These are phyloP conservation scores for Mediolabrus comicus DNA, from an alignment of 108 stramenopile genomes.

Conservation along the genomic window DNA sequence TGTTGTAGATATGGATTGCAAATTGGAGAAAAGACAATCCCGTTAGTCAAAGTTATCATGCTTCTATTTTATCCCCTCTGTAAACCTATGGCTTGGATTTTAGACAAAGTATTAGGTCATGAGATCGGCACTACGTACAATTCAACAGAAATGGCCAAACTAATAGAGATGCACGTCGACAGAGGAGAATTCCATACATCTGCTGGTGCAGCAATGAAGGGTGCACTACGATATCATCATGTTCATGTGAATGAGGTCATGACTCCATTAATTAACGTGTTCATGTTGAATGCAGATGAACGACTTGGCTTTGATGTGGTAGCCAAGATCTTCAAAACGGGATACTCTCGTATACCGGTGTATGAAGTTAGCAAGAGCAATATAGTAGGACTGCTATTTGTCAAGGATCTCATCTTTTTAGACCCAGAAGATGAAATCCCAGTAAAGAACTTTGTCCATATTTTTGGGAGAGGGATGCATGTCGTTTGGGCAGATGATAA, in stretches of 20 bases:
- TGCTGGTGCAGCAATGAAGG: constrained; percentile 90
- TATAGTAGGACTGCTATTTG: constrained; percentile 93
- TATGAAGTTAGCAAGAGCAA: constrained; percentile 85
- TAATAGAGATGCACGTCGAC: constrained; percentile 91
- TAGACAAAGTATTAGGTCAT: constrained; percentile 81
- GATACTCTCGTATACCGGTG: constrained; percentile 92
- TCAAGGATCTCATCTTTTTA: constrained; percentile 98
- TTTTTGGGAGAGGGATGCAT: constrained; percentile 90
- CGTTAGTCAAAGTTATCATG: constrained; percentile 87
- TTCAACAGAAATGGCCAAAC: constrained; percentile 83
- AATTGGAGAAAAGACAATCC: constrained; percentile 84
- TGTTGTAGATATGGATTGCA: constrained; percentile 91
- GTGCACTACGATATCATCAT: constrained; percentile 89
- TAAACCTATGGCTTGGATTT: constrained; percentile 68
- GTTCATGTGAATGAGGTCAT: constrained; percentile 89
- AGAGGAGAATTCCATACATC: constrained; percentile 83
- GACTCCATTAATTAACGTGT: constrained; percentile 91
- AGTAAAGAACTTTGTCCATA: constrained; percentile 85
- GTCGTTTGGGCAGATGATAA: constrained; percentile 87
- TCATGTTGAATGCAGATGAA: constrained; percentile 91
- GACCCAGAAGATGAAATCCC: constrained; percentile 95
- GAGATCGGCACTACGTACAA: constrained; percentile 94
- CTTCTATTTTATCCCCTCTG: constrained; percentile 71
- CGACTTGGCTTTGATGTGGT: constrained; percentile 91
- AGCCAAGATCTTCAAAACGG: constrained; percentile 93